phyloP scores from a whole-genome alignment of 192 early-diverging fungal species.

The Funneliformis geosporum region DNA sequence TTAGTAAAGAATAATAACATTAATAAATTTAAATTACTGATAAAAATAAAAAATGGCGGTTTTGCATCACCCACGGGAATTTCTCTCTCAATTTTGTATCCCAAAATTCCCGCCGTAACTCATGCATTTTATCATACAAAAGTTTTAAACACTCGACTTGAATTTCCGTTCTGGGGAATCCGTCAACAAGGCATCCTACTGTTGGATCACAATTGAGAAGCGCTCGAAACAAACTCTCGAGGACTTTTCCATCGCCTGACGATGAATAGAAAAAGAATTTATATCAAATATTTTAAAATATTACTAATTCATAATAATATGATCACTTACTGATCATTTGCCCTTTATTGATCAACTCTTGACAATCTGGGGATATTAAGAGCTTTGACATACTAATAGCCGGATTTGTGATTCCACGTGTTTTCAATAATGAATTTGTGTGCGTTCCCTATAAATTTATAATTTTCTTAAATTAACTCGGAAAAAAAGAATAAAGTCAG shows the following conservation, averaged over 20 bases:
- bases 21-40: no score
- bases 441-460: constrained; percentile 47
- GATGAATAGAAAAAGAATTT: background rate
- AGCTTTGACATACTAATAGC: constrained; percentile 57
- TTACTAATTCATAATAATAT: background rate
- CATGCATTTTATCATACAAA: constrained; percentile 58
- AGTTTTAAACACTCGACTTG: constrained; percentile 58
- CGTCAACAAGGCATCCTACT: constrained; percentile 57
- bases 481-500: background rate
- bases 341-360: constrained; percentile 57
- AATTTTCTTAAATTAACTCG: background rate
- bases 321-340: constrained; percentile 49
- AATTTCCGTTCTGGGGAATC: constrained; percentile 59
- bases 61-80: constrained; percentile 42
- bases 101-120: constrained; percentile 52
- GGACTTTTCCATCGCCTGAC: constrained; percentile 50
- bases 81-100: constrained; percentile 51
- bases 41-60: background rate
- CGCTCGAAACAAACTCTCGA: constrained; percentile 54
- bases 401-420: constrained; percentile 61
- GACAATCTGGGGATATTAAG: constrained; percentile 55
- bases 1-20: no score
- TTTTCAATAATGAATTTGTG: constrained; percentile 53
- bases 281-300: background rate
- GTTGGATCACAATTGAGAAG: constrained; percentile 53